Evolutionary conservation across 257 asterid species (phyloP).

Genomic region (Rehmannia glutinosa): DNA sequence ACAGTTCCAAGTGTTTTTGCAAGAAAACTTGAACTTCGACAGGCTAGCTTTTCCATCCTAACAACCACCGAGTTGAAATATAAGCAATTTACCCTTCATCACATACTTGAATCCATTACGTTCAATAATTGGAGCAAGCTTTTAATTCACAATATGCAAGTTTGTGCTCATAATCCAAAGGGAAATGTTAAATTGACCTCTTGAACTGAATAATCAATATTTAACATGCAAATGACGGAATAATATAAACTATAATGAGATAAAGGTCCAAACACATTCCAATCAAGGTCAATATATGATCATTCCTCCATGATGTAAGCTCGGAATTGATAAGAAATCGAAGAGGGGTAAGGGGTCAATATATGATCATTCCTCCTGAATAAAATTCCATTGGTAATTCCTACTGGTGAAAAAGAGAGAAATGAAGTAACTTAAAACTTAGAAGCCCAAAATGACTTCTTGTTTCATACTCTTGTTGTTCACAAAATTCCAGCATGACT

Average conservation of each 20-base stretch:
- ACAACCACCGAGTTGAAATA: slow-evolving; percentile 15
- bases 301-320: too few species aligned
- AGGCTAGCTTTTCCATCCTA: slow-evolving; percentile 72
- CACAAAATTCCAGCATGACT: neutral
- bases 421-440: too few species aligned
- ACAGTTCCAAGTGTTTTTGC: slow-evolving; percentile 73
- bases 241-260: neutral
- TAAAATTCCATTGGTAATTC: too few species aligned
- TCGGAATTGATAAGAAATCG: too few species aligned
- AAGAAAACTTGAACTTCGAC: slow-evolving; percentile 45
- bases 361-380: too few species aligned
- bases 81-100: slow-evolving; percentile 11
- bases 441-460: too few species aligned
- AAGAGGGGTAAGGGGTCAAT: too few species aligned
- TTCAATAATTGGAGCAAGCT: neutral
- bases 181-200: neutral
- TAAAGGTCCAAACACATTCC: neutral
- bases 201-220: neutral
- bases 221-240: too few species aligned
- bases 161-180: neutral
- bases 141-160: neutral
- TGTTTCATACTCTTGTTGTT: too few species aligned
- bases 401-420: too few species aligned
- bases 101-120: neutral
- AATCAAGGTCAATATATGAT: too few species aligned